Evolutionary conservation across 495 filamentous ascomycete genomes (phyloP), one percentile per base, ranked within the genome.

Genomic region (Margaritispora aquatica): DNA sequence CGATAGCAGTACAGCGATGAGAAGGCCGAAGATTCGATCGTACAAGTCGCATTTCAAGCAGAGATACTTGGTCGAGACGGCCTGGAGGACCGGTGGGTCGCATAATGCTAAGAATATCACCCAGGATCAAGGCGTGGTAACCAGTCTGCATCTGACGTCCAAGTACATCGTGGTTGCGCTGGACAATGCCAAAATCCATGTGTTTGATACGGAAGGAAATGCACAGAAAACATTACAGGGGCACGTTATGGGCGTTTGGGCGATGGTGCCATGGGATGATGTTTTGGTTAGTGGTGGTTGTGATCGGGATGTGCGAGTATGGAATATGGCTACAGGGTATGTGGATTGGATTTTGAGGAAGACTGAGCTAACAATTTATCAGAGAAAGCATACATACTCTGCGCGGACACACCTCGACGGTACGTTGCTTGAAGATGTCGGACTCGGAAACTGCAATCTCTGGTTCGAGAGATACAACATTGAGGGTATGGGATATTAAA

Each of bases 211-310:
- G 11, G 85, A 94, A 60, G 94, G 94, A 24, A 83, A 88, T 57
- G 84, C 89, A 57, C 87, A 91, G 68, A 91, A 89, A 71, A 97
- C 91, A 2, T 79, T 98, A 15, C 85, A 91, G 67, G 94, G 94
- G 26, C 94, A 98, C 72, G 88, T 96, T 36, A 98, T 98, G 94
- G 94, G 94, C 31, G 94, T 98, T 38, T 98, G 94, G 94, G 94
- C 94, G 20, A 97, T 98, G 93, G 92, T 98, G 55, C 95, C 94
- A 15, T 96, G 92, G 89, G 95, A 88, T 59, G 92, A 98, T 70
- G 89, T 88, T 55, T 77, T 98, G 57, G 95, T 98, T 51, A 96
- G 91, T 68, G 94, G 94, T 63, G 94, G 94, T 29, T 98, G 94
- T 71, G 94, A 98, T 72, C 83, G 94, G 53, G 95, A 98, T 71